Evolutionary conservation across 2,329 filamentous ascomycete genomes (phyloP).

Genomic region (Thelonectria blattea): DNA sequence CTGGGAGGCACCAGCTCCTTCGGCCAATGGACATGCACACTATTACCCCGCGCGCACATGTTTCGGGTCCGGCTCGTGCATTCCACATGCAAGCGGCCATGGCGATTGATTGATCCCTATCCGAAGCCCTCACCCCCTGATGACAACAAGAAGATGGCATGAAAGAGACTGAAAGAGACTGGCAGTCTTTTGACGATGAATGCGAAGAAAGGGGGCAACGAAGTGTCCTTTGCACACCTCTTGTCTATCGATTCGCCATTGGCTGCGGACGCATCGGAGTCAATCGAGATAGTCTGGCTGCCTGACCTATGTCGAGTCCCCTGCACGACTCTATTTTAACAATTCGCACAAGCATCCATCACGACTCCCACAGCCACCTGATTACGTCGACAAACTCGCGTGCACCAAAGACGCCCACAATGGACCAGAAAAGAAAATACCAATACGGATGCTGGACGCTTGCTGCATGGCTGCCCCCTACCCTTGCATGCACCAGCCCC

Average conservation of each 20-base stretch:
- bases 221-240: background rate
- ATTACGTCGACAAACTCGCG: conserved; percentile 10
- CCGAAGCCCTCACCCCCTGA: too few species aligned
- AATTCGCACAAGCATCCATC: conserved; percentile 20
- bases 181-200: background rate
- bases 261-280: background rate
- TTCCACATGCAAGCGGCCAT: too few species aligned
- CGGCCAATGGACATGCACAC: conserved; percentile 28
- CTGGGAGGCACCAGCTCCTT: conserved; percentile 6
- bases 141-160: too few species aligned
- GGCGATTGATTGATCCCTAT: too few species aligned
- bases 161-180: too few species aligned
- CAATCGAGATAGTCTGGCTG: background rate
- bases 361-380: conserved; percentile 9
- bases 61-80: conserved; percentile 33
- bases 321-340: background rate
- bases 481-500: background rate
- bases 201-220: background rate
- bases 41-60: conserved; percentile 39
- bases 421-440: conserved; percentile 4
- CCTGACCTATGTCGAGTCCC: too few species aligned
- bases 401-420: conserved; percentile 3
- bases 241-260: background rate
- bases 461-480: background rate
- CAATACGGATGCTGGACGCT: conserved; percentile 3